phyloP scores from a whole-genome alignment of 2,329 filamentous ascomycete species.

The Ophiostoma piceae region DNA sequence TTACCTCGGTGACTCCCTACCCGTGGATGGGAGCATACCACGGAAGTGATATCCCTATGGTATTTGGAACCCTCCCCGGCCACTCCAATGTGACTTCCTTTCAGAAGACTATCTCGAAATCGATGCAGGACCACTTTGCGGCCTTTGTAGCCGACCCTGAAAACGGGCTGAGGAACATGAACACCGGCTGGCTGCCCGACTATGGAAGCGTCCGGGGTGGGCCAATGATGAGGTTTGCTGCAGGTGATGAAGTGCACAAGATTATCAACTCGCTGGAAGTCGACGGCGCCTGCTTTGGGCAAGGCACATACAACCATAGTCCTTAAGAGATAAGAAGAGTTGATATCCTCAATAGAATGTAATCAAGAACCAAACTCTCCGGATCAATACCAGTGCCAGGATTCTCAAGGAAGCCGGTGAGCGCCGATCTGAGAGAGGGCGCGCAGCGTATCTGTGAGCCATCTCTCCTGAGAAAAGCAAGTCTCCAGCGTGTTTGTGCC shows the following conservation, averaged over 20 bases:
- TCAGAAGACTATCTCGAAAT: neutral
- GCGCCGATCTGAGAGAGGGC: too few relatives aligned
- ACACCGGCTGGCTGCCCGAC: neutral
- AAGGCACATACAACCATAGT: neutral
- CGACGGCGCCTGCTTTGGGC: neutral
- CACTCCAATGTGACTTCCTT: neutral
- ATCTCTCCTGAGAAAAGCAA: too few relatives aligned
- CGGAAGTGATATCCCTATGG: conserved; percentile 44
- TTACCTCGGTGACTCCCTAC: conserved; percentile 42
- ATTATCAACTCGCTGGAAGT: neutral
- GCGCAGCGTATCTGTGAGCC: too few relatives aligned
- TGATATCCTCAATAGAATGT: too few relatives aligned
- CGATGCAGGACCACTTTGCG: conserved; percentile 1
- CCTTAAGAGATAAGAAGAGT: neutral
- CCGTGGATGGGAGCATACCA: conserved; percentile 45
- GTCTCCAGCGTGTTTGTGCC: too few relatives aligned
- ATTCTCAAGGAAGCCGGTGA: too few relatives aligned
- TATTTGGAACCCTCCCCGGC: conserved; percentile 37
- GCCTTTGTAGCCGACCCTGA: neutral
- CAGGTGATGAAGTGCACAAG: neutral
- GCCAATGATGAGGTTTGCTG: conserved; percentile 1
- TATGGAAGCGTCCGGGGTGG: neutral
- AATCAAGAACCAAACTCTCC: too few relatives aligned
- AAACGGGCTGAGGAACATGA: neutral
- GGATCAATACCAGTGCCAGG: too few relatives aligned